Conservation (phyloP, 1,139 yeast genomes). For the Keqinozyma sinolaborantium region DNA sequence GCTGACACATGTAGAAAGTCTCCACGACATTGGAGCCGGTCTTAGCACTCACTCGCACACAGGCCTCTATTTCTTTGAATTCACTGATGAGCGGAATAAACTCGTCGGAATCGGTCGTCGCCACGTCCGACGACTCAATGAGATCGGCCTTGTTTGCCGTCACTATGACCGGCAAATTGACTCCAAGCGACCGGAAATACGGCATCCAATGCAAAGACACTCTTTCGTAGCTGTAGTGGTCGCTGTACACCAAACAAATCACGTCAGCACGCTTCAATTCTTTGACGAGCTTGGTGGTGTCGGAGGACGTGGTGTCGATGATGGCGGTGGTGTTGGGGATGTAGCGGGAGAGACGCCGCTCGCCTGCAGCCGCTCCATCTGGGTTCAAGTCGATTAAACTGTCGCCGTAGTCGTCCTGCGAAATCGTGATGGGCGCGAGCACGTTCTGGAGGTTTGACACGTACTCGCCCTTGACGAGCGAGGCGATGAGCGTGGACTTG, state of each 20-base stretch:
- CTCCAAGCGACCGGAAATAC: constrained; percentile 85
- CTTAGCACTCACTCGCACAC: constrained; percentile 84
- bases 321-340: constrained; percentile 69
- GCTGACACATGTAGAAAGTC: constrained; percentile 86
- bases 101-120: constrained; percentile 57
- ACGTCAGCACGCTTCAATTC: constrained; percentile 87
- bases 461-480: constrained; percentile 76
- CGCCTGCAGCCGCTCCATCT: constrained; percentile 8
- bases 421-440: constrained; percentile 77
- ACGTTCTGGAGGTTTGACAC: constrained; percentile 73
- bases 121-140: constrained; percentile 20
- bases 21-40: constrained; percentile 77
- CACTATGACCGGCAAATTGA: constrained; percentile 85
- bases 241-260: constrained; percentile 88
- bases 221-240: constrained; percentile 91
- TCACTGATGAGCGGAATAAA: constrained; percentile 84
- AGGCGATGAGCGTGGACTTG: constrained; percentile 70
- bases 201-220: constrained; percentile 94
- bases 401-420: constrained; percentile 35
- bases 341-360: constrained; percentile 29
- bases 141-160: constrained; percentile 81
- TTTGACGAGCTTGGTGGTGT: constrained; percentile 54
- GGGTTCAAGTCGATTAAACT: constrained; percentile 21
- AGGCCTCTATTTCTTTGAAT: constrained; percentile 90
- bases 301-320: constrained; percentile 76